A percentile compares a stretch with the other conserved stretches of the same genome.
Evolutionary conservation across 768 basidiomycete species (phyloP).

Genomic region (Rhizopogon roseolus): DNA sequence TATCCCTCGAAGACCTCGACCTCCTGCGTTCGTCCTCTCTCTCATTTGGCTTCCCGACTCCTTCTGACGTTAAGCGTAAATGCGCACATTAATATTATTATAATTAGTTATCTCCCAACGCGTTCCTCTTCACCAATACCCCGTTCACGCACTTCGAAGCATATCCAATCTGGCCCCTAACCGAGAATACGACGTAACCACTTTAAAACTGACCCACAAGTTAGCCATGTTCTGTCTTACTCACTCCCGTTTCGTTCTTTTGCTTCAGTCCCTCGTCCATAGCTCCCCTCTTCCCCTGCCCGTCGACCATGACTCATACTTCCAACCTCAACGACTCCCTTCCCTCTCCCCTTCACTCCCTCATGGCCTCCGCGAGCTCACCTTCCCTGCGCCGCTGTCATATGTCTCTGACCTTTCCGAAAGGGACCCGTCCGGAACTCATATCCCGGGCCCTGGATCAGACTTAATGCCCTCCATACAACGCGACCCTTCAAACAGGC

Average conservation of each 20-base stretch:
- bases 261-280: slow-evolving; percentile 69
- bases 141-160: slow-evolving; percentile 57
- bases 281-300: slow-evolving; percentile 47
- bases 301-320: slow-evolving; percentile 38
- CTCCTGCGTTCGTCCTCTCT: slow-evolving; percentile 51
- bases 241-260: slow-evolving; percentile 71
- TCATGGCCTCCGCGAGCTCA: slow-evolving; percentile 48
- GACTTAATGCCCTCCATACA: neutral
- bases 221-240: slow-evolving; percentile 50
- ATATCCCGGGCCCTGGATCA: slow-evolving; percentile 2
- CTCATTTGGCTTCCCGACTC: slow-evolving; percentile 8
- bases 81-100: neutral
- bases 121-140: slow-evolving; percentile 64
- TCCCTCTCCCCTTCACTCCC: slow-evolving; percentile 16
- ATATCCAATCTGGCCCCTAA: slow-evolving; percentile 33
- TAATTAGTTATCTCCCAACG: slow-evolving; percentile 58
- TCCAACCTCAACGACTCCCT: slow-evolving; percentile 16
- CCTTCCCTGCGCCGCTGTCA: slow-evolving; percentile 72
- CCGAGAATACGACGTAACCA: slow-evolving; percentile 24
- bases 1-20: slow-evolving; percentile 57
- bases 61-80: slow-evolving; percentile 3
- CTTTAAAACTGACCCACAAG: slow-evolving; percentile 21
- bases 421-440: slow-evolving; percentile 5
- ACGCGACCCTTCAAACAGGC: too few relatives aligned
- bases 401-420: slow-evolving; percentile 27